phyloP scores from a whole-genome alignment of 2,329 filamentous ascomycete genomes.

The Botrytis paeoniae region DNA sequence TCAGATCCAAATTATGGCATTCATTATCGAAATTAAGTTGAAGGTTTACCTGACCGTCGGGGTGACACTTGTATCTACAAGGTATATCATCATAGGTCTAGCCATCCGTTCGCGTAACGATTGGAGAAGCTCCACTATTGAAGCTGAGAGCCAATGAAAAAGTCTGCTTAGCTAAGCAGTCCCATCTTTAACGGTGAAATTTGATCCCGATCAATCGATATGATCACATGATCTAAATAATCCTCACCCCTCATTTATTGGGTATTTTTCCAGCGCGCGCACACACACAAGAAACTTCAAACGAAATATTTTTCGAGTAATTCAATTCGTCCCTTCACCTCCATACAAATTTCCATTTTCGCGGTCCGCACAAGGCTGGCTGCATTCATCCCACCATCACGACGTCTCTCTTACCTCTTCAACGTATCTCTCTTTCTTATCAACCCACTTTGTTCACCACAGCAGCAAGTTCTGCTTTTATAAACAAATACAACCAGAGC shows the following conservation, averaged over 20 bases:
- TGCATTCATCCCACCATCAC: slow-evolving; percentile 27
- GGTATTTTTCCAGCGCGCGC: neutral
- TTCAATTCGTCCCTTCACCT: slow-evolving; percentile 5
- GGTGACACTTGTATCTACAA: neutral
- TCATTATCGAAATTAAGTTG: neutral
- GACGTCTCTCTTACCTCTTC: slow-evolving; percentile 36
- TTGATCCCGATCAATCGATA: neutral
- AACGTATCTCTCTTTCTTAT: slow-evolving; percentile 48
- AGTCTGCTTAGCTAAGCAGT: too few relatives aligned
- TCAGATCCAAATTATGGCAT: neutral
- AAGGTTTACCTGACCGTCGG: neutral
- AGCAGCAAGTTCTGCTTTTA: slow-evolving; percentile 49
- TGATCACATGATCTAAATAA: neutral
- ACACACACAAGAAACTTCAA: slow-evolving; percentile 10
- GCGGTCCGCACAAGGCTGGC: slow-evolving; percentile 27
- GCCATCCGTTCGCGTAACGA: slow-evolving; percentile 5
- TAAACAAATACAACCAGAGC: slow-evolving; percentile 27
- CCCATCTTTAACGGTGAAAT: neutral
- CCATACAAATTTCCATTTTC: neutral
- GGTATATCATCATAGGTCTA: neutral
- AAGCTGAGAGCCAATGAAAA: neutral
- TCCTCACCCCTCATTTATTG: neutral
- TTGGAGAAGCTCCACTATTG: neutral
- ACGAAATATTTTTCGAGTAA: slow-evolving; percentile 7
- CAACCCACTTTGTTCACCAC: slow-evolving; percentile 52